Percentiles rank a stretch among this genome's conserved stretches.
These are phyloP conservation scores for Prunus salicina DNA, from an alignment of 306 rosid species.

Conservation along the genomic window DNA sequence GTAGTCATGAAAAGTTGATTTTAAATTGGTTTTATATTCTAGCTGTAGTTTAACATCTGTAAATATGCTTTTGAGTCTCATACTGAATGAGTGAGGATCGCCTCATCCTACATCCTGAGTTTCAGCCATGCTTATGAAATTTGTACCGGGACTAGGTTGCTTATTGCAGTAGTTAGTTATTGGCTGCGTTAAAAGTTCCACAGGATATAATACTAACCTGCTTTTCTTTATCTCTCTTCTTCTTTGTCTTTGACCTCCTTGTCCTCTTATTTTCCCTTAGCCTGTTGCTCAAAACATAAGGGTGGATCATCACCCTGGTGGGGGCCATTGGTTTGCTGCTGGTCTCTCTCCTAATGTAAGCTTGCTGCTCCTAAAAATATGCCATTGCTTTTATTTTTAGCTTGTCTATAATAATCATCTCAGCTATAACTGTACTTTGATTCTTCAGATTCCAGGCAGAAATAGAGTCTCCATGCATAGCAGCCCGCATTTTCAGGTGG, in stretches of 20 bases:
- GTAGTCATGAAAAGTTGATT: not conserved
- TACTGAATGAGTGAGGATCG: not conserved
- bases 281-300: slow-evolving; percentile 79
- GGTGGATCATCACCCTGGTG: slow-evolving; percentile 99
- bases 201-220: not conserved
- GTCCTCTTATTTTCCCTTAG: slow-evolving; percentile 34
- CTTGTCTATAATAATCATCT: slow-evolving; percentile 17
- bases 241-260: not conserved
- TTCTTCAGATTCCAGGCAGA: slow-evolving; percentile 70
- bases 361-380: slow-evolving; percentile 23
- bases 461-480: slow-evolving; percentile 61
- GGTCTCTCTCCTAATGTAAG: slow-evolving; percentile 98
- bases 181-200: not conserved
- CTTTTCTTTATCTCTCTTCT: not conserved
- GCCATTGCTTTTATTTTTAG: slow-evolving; percentile 4
- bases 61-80: not conserved
- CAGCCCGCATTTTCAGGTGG: slow-evolving; percentile 84
- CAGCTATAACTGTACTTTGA: slow-evolving; percentile 18
- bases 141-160: not conserved
- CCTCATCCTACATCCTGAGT: not conserved
- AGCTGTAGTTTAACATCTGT: not conserved
- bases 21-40: not conserved
- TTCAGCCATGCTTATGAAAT: not conserved
- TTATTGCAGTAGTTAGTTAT: not conserved
- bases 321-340: slow-evolving; percentile 99